Evolutionary conservation across 2,329 filamentous ascomycete species (phyloP).

Genomic region (Aulographum hederae): DNA sequence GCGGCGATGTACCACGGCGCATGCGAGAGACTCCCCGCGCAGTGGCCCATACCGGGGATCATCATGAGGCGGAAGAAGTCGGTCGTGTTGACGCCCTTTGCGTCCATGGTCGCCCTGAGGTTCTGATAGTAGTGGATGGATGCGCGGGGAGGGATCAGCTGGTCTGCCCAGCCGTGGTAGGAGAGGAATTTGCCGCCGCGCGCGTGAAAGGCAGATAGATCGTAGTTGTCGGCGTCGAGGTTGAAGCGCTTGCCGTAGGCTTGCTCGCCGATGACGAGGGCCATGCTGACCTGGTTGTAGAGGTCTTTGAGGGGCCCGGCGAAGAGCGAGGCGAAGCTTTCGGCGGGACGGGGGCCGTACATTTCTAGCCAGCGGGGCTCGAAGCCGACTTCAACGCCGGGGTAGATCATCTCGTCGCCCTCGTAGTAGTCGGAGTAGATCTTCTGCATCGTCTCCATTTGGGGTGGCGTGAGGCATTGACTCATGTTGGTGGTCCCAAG

Average conservation of each 20-base stretch:
- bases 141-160: conserved; percentile 10
- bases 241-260: conserved; percentile 7
- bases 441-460: neutral
- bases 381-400: neutral
- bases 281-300: neutral
- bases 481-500: neutral
- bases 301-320: conserved; percentile 1
- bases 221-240: conserved; percentile 7
- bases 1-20: neutral
- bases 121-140: conserved; percentile 10
- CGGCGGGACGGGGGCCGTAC: neutral
- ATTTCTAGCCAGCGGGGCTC: neutral
- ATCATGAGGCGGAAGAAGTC: conserved; percentile 25
- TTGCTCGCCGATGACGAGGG: neutral
- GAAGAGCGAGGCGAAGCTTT: neutral
- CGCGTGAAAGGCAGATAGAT: conserved; percentile 10
- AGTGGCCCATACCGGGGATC: conserved; percentile 22
- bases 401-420: neutral
- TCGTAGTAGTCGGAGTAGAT: neutral
- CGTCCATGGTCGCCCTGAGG: conserved; percentile 12
- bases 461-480: neutral
- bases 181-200: conserved; percentile 12
- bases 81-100: conserved; percentile 15
- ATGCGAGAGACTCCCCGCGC: neutral
- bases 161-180: conserved; percentile 13